Conservation (phyloP, 441 rosid species). For the Croton setiger region DNA sequence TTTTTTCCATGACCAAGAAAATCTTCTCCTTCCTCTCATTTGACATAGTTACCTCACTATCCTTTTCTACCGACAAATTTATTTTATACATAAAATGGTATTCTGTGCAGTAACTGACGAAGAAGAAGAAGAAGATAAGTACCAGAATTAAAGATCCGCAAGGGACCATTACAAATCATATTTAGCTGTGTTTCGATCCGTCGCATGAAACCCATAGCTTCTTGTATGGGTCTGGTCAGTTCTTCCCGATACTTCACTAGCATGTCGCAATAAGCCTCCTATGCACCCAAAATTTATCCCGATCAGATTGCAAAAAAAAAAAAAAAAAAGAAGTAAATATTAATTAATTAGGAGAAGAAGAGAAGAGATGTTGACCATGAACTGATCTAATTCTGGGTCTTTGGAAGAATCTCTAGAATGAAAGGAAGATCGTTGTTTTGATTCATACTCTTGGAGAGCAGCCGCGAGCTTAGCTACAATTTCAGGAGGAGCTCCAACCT, state of each 20-base stretch:
- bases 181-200: slow-evolving; percentile 89
- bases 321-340: background rate
- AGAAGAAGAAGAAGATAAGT: slow-evolving; percentile 12
- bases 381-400: slow-evolving; percentile 97
- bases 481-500: slow-evolving; percentile 98
- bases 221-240: slow-evolving; percentile 83
- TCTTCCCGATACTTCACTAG: slow-evolving; percentile 90
- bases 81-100: too few relatives aligned
- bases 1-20: slow-evolving; percentile 1
- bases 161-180: slow-evolving; percentile 65
- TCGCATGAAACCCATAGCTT: slow-evolving; percentile 97
- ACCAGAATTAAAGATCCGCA: slow-evolving; percentile 74
- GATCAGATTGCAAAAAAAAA: background rate
- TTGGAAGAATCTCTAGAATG: slow-evolving; percentile 42
- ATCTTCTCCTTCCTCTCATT: background rate
- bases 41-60: background rate
- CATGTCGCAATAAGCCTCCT: slow-evolving; percentile 98
- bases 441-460: slow-evolving; percentile 70
- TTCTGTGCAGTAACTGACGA: too few relatives aligned
- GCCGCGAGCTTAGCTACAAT: slow-evolving; percentile 62
- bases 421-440: slow-evolving; percentile 49
- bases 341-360: background rate
- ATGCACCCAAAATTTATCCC: background rate
- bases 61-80: background rate
- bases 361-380: slow-evolving; percentile 54